Evolutionary conservation across 179 eudicot species (phyloP), one percentile per base, ranked within the genome.

Genomic region (Beta corolliflora): DNA sequence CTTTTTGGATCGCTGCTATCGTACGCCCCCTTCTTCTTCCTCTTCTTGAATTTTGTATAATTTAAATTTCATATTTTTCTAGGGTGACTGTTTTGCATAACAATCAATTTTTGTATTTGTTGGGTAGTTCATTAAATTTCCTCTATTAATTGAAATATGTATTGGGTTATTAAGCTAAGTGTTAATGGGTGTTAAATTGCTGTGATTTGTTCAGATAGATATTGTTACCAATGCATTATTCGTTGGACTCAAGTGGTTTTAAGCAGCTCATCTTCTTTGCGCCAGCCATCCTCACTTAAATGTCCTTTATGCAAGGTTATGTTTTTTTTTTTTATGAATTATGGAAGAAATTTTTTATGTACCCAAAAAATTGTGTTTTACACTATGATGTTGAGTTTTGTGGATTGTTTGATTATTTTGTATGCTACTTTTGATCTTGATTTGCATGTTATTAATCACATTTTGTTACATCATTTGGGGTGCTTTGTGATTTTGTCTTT

Each of bases 251-350:
- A 91, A 80, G 89, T 91, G 81, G 92, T 88, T 82, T 81, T 89
- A 61, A 78, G 89, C 80, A 91, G 81, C 72, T 82, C 78, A 3
- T 68, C 84, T 66, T 86, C 86, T 44, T 88, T 89, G 61, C 77
- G 66, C 46, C 82, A 68, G 41, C 81, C 90, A 79, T 81, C 89
- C 25, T 91, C 91, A 36, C 75, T 94, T 48, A 90, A 86, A 76
- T 94, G 97, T 81, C 97, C 98, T 84, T 83, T 94, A 41, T 94
- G 98, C 90, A 94, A 91, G 98, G 93, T 94, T 31, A 60, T 13
- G n/a, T 44, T 23, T 54, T 6, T 6, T 21, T 41, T 65, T 66
- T 66, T 6, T 66, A 0, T 21, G 3, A 5, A 3, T 15, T 0
- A n/a, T 0, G 54, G 45, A 61, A 9, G 36, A 23, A 0, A 1